phyloP scores from a whole-genome alignment of 225 moss, liverwort and hornwort genomes.

The Straminergon stramineum region DNA sequence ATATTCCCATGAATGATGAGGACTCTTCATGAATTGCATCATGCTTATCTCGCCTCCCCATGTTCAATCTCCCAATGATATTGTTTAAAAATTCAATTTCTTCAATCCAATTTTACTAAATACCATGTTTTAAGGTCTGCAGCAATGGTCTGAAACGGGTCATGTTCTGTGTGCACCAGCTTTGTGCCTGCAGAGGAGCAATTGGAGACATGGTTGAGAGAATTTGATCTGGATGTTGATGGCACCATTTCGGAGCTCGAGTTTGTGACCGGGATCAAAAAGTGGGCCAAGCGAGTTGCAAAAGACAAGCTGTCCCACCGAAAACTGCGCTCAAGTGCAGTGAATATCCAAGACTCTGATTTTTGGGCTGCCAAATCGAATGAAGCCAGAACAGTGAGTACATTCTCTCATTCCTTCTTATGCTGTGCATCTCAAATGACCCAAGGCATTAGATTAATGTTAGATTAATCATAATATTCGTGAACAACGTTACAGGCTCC shows the following conservation, averaged over 20 bases:
- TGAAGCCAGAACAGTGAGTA: constrained; percentile 30
- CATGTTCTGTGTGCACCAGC: constrained; percentile 26
- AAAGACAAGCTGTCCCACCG: constrained; percentile 21
- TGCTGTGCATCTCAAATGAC: background rate
- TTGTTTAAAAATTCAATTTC: background rate
- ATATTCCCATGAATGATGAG: background rate
- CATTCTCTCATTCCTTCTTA: background rate
- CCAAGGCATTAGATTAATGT: background rate
- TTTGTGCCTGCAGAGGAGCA: constrained; percentile 66
- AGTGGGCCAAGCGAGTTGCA: constrained; percentile 39
- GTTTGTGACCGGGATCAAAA: constrained; percentile 38
- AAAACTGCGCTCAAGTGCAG: background rate
- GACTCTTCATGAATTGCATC: background rate
- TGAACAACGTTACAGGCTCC: too few species aligned
- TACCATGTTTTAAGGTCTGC: background rate
- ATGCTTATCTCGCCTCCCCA: background rate
- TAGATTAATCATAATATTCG: background rate
- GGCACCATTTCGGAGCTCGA: constrained; percentile 78
- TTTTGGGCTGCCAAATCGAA: constrained; percentile 39
- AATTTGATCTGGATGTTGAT: constrained; percentile 81
- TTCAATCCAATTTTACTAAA: background rate
- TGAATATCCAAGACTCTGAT: constrained; percentile 5
- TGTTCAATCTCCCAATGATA: background rate
- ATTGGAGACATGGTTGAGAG: constrained; percentile 70
- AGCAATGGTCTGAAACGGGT: background rate